Conservation (phyloP, 2,329 filamentous ascomycete species). For the Coniochaeta hoffmannii region DNA sequence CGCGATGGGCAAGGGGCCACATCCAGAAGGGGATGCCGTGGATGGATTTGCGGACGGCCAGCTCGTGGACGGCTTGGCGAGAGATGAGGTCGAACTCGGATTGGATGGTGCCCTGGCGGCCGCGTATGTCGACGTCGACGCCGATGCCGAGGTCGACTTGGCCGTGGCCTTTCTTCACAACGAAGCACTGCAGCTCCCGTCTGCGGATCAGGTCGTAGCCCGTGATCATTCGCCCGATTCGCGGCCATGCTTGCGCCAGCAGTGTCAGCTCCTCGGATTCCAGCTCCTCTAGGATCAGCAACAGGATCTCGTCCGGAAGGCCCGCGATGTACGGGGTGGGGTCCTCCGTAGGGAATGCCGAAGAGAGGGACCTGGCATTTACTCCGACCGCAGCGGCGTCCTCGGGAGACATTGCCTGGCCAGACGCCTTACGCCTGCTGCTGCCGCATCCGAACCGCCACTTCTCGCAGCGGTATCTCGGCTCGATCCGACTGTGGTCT, state of each 20-base stretch:
- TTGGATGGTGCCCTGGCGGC: conserved; percentile 20
- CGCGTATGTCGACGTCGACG: conserved; percentile 16
- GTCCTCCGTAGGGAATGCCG: too few relatives aligned
- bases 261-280: conserved; percentile 27
- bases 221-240: conserved; percentile 24
- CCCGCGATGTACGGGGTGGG: conserved; percentile 14
- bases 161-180: conserved; percentile 31
- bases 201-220: conserved; percentile 28
- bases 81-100: conserved; percentile 45
- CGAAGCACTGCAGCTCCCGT: conserved; percentile 40
- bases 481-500: background rate
- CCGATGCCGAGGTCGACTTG: conserved; percentile 34
- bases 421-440: background rate
- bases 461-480: background rate
- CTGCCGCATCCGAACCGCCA: background rate
- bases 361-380: too few relatives aligned
- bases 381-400: too few relatives aligned
- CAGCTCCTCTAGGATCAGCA: conserved; percentile 24
- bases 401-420: background rate
- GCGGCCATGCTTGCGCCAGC: conserved; percentile 27
- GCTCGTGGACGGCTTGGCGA: conserved; percentile 26
- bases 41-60: conserved; percentile 30
- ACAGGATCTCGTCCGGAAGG: conserved; percentile 33
- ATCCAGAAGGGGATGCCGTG: conserved; percentile 30
- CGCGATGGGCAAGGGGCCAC: conserved; percentile 40